Base-by-base conservation (phyloP, 1,284 basidiomycete genomes). In the Cryptococcus hybrid region DNA sequence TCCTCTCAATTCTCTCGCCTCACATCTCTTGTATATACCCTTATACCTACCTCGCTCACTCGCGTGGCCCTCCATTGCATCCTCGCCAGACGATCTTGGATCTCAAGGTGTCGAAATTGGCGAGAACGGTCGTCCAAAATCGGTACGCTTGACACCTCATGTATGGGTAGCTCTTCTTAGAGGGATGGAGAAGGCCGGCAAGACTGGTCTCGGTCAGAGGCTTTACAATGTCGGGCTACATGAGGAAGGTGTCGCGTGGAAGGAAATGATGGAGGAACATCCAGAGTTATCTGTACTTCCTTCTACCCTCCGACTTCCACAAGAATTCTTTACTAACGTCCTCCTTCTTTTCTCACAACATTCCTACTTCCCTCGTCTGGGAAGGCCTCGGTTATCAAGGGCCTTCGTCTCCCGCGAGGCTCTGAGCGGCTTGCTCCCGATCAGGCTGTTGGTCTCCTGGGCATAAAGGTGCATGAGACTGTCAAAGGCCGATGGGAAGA, bases 121-220 rank as follows among this genome's bases (percentile, higher is more conserved):
- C 24, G 3, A 3, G 8, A n/a, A 7, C 12, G 61, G 60, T 1
- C 58, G 65, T 18, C 54, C 61, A 7, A 50, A 40, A 7, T 58
- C 64, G 8, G 38, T 57, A 11, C 36, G 47, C 0, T 52, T 71
- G n/a, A 45, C 60, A 5, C 56, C 63, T 11, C 18, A 50, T 5
- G 49, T 73, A 0, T 74, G 68, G 47, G 35, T 59, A 1, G 58
- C 63, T 7, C 54, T 76, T 5, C 38, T 75, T 1, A 51, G 55
- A 2, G 69, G 58, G 0, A 52, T 75, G 1, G 61, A 62, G 13
- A 66, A 72, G 47, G 51, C 58, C 2, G 68, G 68, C 7, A 58
- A 64, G 18, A 65, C 63, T 0, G 66, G 66, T 5, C 58, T 76
- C 0, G 71, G 68, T 3, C 70, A 74, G 52, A 61, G 73, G 8